A percentile compares a stretch with the other conserved stretches of the same genome.
Evolutionary conservation across 768 basidiomycete genomes (phyloP).

Genomic region (Fomitopsis serialis): DNA sequence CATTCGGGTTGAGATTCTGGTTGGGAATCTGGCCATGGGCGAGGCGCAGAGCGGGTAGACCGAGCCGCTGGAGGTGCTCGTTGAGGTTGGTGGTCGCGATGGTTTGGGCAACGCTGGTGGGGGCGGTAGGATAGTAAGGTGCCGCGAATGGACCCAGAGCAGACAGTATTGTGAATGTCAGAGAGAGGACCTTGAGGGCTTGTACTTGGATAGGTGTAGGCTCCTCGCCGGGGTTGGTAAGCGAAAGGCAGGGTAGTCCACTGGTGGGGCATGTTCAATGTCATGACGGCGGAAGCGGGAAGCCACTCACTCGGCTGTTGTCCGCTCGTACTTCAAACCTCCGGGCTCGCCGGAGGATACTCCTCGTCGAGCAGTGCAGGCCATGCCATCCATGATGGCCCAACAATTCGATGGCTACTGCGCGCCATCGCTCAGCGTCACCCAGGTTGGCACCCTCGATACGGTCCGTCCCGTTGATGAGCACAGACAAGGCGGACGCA

Average conservation of each 20-base stretch:
- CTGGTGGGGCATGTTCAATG: conserved; percentile 24
- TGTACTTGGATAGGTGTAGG: conserved; percentile 60
- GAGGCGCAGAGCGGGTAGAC: conserved; percentile 46
- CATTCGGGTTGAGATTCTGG: conserved; percentile 30
- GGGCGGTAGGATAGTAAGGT: neutral
- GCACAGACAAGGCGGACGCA: neutral
- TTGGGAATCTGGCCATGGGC: conserved; percentile 21
- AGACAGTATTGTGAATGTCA: conserved; percentile 47
- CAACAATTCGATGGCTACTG: conserved; percentile 22
- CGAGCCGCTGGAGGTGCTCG: conserved; percentile 57
- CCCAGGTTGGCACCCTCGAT: neutral
- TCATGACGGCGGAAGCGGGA: neutral
- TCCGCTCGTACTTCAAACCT: conserved; percentile 30
- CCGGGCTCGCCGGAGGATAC: conserved; percentile 21
- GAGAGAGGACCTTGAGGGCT: conserved; percentile 57
- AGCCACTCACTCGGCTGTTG: conserved; percentile 24
- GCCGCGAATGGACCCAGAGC: conserved; percentile 7
- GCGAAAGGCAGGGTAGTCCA: conserved; percentile 47
- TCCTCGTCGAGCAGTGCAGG: conserved; percentile 36
- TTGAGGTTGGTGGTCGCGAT: conserved; percentile 39
- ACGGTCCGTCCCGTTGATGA: neutral
- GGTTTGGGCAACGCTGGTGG: conserved; percentile 14
- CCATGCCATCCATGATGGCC: conserved; percentile 36
- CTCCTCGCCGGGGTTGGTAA: conserved; percentile 36
- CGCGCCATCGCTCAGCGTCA: conserved; percentile 11